Percentiles rank a stretch among this genome's conserved stretches.
phyloP scores from a whole-genome alignment of 192 early-diverging fungal genomes.

The Backusella mclennaniae region DNA sequence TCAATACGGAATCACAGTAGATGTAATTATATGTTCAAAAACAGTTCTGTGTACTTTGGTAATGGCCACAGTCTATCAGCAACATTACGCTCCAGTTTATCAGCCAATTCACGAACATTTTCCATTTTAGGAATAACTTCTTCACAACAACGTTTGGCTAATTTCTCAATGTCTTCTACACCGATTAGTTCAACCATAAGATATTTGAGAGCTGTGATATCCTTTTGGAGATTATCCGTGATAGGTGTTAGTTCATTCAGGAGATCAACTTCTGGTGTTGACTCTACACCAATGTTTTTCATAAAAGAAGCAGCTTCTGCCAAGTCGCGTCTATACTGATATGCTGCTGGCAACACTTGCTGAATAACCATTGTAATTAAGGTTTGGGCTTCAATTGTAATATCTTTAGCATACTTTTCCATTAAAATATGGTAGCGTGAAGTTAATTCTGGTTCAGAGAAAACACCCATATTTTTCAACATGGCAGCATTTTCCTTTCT shows the following conservation, averaged over 20 bases:
- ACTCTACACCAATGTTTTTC: slow-evolving; percentile 54
- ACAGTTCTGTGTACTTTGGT: slow-evolving; percentile 95
- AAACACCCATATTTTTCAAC: slow-evolving; percentile 79
- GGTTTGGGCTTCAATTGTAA: slow-evolving; percentile 90
- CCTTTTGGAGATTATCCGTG: slow-evolving; percentile 53
- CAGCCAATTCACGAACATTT: slow-evolving; percentile 64
- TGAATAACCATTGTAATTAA: slow-evolving; percentile 77
- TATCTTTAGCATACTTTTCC: slow-evolving; percentile 97
- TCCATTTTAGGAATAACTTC: slow-evolving; percentile 76
- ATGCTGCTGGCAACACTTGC: slow-evolving; percentile 88
- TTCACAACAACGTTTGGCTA: slow-evolving; percentile 61
- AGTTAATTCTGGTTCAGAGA: slow-evolving; percentile 81
- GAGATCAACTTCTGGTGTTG: slow-evolving; percentile 64
- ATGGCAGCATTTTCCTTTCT: slow-evolving; percentile 70
- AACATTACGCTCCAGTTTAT: slow-evolving; percentile 75
- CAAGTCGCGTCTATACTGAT: slow-evolving; percentile 84
- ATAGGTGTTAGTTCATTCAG: slow-evolving; percentile 66
- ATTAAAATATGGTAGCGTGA: slow-evolving; percentile 95
- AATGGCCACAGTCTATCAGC: slow-evolving; percentile 95
- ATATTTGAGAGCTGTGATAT: slow-evolving; percentile 52
- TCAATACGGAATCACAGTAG: not conserved
- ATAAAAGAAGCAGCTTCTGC: slow-evolving; percentile 76
- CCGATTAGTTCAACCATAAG: slow-evolving; percentile 58
- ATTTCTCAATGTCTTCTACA: slow-evolving; percentile 55
- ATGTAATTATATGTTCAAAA: slow-evolving; percentile 57